A percentile compares a stretch with the other conserved stretches of the same genome.
Evolutionary conservation across 2,329 filamentous ascomycete genomes (phyloP).

Genomic region (Tolypocladium tropicale): DNA sequence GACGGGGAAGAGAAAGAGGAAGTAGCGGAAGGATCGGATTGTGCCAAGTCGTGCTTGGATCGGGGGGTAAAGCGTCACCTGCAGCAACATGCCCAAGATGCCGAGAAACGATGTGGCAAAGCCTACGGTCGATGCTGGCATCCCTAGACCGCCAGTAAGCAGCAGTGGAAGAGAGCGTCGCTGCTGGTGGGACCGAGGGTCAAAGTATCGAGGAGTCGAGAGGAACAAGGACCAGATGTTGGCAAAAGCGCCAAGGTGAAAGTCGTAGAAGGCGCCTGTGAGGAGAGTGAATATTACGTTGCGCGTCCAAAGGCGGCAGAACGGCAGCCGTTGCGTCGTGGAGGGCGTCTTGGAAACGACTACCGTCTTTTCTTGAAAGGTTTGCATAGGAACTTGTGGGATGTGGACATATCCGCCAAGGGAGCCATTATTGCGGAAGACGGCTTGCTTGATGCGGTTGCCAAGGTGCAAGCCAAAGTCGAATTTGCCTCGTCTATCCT

Average conservation of each 20-base stretch:
- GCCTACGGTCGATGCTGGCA: constrained; percentile 62
- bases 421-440: constrained; percentile 15
- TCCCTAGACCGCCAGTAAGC: constrained; percentile 66
- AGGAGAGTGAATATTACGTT: constrained; percentile 47
- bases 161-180: constrained; percentile 38
- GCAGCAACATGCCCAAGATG: constrained; percentile 59
- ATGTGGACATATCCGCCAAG: constrained; percentile 10
- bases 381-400: constrained; percentile 20
- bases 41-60: constrained; percentile 61
- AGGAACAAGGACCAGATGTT: constrained; percentile 69
- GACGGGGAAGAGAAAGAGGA: constrained; percentile 59
- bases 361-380: not conserved
- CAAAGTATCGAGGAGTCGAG: constrained; percentile 52
- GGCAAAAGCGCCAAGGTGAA: constrained; percentile 69
- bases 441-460: constrained; percentile 17
- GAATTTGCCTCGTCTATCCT: constrained; percentile 31
- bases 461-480: constrained; percentile 32
- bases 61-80: constrained; percentile 51
- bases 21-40: constrained; percentile 56
- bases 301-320: constrained; percentile 43
- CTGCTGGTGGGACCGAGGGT: constrained; percentile 23
- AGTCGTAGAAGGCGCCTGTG: constrained; percentile 57
- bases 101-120: constrained; percentile 69
- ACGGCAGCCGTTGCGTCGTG: constrained; percentile 35
- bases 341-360: not conserved